Evolutionary conservation across 805 yeast genomes (phyloP), one percentile per base, ranked within the genome.

Genomic region (Pichia paraexigua): DNA sequence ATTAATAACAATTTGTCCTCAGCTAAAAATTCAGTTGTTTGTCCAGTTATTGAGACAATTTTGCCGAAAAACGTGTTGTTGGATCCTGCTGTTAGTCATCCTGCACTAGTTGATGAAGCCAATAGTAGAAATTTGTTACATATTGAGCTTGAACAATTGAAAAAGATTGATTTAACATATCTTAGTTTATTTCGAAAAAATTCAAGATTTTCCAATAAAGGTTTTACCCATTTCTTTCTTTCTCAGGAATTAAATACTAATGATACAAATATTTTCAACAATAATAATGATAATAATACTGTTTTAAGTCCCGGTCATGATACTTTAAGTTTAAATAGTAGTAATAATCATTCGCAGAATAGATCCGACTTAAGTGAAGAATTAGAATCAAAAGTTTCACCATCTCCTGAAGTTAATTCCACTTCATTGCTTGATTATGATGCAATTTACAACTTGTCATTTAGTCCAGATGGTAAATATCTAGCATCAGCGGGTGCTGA

Each of bases 401-500:
- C 39, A 17, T 5, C 12, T n/a, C 18, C 39, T 17, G 39, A 35
- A 18, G 27, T 1, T 10, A 35, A 21, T 25, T 21, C 42, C 15
- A 37, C 45, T 8, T 21, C 27, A 6, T 30, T 50, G 15, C 22
- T 47, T 8, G 53, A 50, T 18, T 24, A 41, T 1, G 48, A 47
- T 44, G 86, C 94, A 15, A 74, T 87, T n/a, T 87, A 90, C 78
- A 77, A 80, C 11, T 71, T 85, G 71, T 77, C 80, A 59, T 91
- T 91, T 66, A 82, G 87, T 52, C 66, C 66, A 13, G 95, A 91
- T 67, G 97, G 97, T 12, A 82, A 80, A 65, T 88, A 75, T 63
- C 66, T 91, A 59, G 96, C 96, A 0, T 78, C 86, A 2, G 96
- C 92, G 0, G 95, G 96, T 20, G 80, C 86, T 58, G 90, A 87